Conservation (phyloP, 1,284 basidiomycete species). For the Cutaneotrichosporon mucoides region DNA sequence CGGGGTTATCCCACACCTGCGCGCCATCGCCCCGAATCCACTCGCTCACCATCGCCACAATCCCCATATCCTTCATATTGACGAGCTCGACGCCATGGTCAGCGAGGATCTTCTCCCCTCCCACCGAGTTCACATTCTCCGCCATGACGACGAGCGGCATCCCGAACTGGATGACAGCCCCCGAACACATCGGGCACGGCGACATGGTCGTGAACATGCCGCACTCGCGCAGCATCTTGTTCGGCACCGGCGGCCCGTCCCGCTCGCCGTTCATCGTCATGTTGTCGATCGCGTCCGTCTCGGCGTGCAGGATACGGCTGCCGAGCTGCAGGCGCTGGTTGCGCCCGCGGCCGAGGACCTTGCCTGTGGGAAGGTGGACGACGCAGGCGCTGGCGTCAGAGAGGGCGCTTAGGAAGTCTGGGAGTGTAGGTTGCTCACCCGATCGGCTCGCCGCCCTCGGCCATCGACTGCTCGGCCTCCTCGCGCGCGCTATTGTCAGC, state of each 20-base stretch:
- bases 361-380: conserved; percentile 31
- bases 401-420: no score
- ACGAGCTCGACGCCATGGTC: neutral
- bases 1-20: neutral
- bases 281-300: conserved; percentile 29
- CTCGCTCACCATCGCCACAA: neutral
- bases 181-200: conserved; percentile 26
- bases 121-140: neutral
- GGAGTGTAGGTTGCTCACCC: neutral
- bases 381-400: conserved; percentile 16
- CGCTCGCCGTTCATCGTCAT: conserved; percentile 25
- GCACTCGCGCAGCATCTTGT: conserved; percentile 22
- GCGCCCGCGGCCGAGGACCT: conserved; percentile 27
- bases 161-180: neutral
- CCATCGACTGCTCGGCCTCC: no score
- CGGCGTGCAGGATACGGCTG: conserved; percentile 29
- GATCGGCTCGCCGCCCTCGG: conserved; percentile 31
- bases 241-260: conserved; percentile 11
- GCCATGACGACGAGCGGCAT: conserved; percentile 2
- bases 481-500: conserved; percentile 17
- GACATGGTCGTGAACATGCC: conserved; percentile 30
- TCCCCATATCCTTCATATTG: neutral
- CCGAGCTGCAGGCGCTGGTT: conserved; percentile 30
- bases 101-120: neutral
- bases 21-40: neutral